Conservation (phyloP, 257 asterid species). For the Nicotiana undulata region DNA sequence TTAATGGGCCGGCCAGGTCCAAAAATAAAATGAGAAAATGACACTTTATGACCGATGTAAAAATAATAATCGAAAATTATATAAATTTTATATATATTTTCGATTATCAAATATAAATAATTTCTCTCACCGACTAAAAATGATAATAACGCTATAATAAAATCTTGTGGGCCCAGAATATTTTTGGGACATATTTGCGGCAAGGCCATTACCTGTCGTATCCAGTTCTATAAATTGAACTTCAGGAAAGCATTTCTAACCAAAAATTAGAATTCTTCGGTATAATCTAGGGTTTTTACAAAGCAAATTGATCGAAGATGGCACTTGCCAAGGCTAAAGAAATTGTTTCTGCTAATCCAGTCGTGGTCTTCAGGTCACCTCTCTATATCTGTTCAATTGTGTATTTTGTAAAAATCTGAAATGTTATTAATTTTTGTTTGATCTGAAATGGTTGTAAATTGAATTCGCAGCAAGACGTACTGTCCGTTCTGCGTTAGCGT, state of each 20-base stretch:
- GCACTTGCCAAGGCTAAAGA: constrained; percentile 78
- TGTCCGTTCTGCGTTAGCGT: constrained; percentile 71
- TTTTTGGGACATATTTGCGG: background rate
- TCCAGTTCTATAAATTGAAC: background rate
- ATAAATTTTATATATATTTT: too few species aligned
- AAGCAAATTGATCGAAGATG: constrained; percentile 25
- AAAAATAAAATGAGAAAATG: background rate
- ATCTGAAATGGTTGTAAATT: background rate
- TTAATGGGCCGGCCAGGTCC: background rate
- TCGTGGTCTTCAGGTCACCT: constrained; percentile 72
- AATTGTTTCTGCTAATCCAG: constrained; percentile 49
- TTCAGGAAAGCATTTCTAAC: background rate
- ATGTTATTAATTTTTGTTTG: background rate
- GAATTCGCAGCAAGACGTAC: constrained; percentile 59
- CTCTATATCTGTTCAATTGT: background rate
- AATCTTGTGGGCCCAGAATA: background rate
- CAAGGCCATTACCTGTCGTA: background rate
- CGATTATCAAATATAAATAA: too few species aligned
- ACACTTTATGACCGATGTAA: too few species aligned
- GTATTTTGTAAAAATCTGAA: background rate
- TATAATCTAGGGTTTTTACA: background rate
- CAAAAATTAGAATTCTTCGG: background rate
- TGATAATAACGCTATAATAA: background rate
- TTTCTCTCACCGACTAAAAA: too few species aligned
- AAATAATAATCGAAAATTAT: too few species aligned